Conservation (phyloP, 768 basidiomycete genomes). For the Naematelia encephala region DNA sequence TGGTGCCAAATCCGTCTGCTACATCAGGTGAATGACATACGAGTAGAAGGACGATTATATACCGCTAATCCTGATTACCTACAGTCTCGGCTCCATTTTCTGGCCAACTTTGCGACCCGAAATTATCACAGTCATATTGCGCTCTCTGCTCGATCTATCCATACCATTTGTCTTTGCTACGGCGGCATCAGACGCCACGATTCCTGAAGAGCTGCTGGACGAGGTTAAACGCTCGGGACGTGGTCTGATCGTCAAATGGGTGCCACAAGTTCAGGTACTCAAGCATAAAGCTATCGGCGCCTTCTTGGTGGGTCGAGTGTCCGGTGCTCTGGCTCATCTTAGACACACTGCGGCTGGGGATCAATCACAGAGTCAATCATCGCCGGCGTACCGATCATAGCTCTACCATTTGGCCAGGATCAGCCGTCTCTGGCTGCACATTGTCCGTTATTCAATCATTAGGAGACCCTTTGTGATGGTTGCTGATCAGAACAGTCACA, state of each 20-base stretch:
- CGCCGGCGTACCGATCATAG: constrained; percentile 14
- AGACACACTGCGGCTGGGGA: constrained; percentile 16
- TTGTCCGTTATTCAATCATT: too few relatives aligned
- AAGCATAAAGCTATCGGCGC: constrained; percentile 13
- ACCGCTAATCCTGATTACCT: neutral
- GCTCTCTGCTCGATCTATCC: constrained; percentile 17
- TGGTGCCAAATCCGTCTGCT: constrained; percentile 13
- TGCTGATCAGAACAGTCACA: too few relatives aligned
- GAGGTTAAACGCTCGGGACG: constrained; percentile 12
- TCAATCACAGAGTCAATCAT: constrained; percentile 18
- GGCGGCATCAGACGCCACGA: constrained; percentile 3
- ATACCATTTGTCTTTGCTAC: constrained; percentile 20
- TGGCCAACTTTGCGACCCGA: constrained; percentile 17
- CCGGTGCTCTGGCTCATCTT: neutral
- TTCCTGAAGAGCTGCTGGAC: constrained; percentile 1
- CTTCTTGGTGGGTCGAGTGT: constrained; percentile 7
- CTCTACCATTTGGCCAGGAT: constrained; percentile 14
- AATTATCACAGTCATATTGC: constrained; percentile 11
- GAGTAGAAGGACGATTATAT: neutral
- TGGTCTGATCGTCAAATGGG: constrained; percentile 18
- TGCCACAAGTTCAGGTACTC: constrained; percentile 17
- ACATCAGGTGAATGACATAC: constrained; percentile 6
- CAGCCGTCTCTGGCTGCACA: constrained; percentile 14
- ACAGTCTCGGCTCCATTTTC: constrained; percentile 18
- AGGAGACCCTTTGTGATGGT: too few relatives aligned